Evolutionary conservation across 2,329 filamentous ascomycete genomes (phyloP), one percentile per base, ranked within the genome.

Genomic region (Cytospora paraplurivora): DNA sequence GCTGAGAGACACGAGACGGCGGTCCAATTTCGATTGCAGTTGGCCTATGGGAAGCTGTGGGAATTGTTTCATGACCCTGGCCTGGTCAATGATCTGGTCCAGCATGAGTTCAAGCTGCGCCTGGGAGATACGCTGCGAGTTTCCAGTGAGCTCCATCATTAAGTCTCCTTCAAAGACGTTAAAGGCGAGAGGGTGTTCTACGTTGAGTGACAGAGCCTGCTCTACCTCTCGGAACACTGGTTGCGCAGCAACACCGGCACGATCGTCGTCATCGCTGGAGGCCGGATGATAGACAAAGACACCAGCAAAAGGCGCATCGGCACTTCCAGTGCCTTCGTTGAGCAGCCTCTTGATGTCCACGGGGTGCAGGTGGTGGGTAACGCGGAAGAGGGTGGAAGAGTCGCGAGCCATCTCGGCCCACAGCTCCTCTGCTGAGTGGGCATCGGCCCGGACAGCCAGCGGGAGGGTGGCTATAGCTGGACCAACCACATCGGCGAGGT

Each of bases 161-260:
- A 62, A 47, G 27, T 67, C 63, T 10, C 15, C 69, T 57, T 71
- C 71, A 50, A 74, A 75, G 0, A 76, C 70, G 51, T 79, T 78
- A 55, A 79, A 68, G 3, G 76, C 76, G 66, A 78, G 70, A 0
- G 76, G 70, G 63, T 78, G 76, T 56, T 79, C 77, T 7, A 79
- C 77, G 38, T 72, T 71, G 15, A 78, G 70, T 1, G 72, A 70
- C 32, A 77, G 67, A 7, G 71, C 67, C 64, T 75, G 71, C 15
- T 73, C 71, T 4, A 70, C 53, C 54, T 73, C 70, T 3, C 54
- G 64, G 71, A 75, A 77, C 1, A 73, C 21, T 10, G 60, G 21
- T 1, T 44, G 13, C 27, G 32, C 52, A 13, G 17, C 4, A 6
- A 59, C 56, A 27, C 13, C 38, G 5, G 21, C 35, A 11, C 13